Base-by-base conservation (phyloP, 495 filamentous ascomycete species). In the Tuber microsphaerosporum region DNA sequence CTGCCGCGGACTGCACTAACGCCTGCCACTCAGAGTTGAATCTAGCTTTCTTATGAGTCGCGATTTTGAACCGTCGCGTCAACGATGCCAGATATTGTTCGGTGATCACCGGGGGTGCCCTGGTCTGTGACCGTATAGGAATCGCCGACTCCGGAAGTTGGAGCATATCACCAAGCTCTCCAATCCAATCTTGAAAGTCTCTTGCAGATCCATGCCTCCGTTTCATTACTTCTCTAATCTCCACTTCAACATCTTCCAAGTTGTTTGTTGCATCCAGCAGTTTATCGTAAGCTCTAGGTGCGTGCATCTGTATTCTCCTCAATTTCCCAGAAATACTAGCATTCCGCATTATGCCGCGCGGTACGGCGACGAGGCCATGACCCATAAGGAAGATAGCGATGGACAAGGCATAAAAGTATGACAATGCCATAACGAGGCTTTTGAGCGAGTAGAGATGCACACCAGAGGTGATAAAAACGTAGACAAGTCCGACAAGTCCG, bases 371-470 rank as follows among this genome's bases (percentile, higher is more conserved):
- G 51, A 98, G 86, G 16, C 95, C 95, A 80, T 99, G 94, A 10
- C 95, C 95, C 95, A 99, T 97, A 34, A 99, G 87, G 81, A 94
- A 97, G 74, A 98, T 97, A 22, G 93, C 95, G 74, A 97, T 86
- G 4, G 93, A 85, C 79, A 99, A 86, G 76, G 93, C 93, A 91
- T 94, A 98, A 78, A 92, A 91, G 84, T 99, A 97, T 45, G 93
- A 94, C 73, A 97, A 86, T 37, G 95, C 95, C 90, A 99, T 95
- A 77, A 95, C 87, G 42, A 97, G 85, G 68, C 89, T 91, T 85
- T 97, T 95, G 79, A 92, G 85, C 1, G 88, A 88, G 20, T 83
- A 85, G 71, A 88, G 86, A 44, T 87, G 82, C 72, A 97, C 89
- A 1, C 93, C 93, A 79, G 90, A 92, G 17, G 91, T 90, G 75